Evolutionary conservation across 106 monocot species (phyloP).

Genomic region (Acorus gramineus): DNA sequence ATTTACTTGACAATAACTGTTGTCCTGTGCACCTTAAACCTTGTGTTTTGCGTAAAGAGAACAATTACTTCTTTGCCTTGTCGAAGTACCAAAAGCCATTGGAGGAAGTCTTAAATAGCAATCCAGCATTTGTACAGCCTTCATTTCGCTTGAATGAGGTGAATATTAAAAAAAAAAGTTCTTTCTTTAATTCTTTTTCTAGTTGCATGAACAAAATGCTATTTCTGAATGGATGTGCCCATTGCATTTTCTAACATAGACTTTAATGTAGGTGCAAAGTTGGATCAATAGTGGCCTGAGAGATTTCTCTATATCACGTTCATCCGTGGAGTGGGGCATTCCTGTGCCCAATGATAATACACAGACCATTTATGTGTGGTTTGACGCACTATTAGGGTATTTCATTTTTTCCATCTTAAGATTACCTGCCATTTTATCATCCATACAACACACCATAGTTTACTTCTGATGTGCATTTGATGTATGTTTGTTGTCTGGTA

Average conservation of each 20-base stretch:
- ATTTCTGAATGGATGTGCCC: no score
- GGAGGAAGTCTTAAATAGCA: conserved; percentile 60
- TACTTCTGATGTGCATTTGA: no score
- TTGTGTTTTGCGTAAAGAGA: conserved; percentile 74
- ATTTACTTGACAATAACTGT: conserved; percentile 73
- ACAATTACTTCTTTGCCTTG: conserved; percentile 95
- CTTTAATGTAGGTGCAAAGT: conserved; percentile 64
- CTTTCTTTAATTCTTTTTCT: background rate
- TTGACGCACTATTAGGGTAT: conserved; percentile 98
- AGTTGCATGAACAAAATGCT: no score
- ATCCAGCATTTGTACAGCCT: conserved; percentile 87
- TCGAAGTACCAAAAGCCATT: conserved; percentile 82
- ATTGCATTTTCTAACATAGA: conserved; percentile 10
- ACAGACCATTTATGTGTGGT: conserved; percentile 99
- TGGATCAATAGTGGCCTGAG: conserved; percentile 87
- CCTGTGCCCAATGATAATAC: conserved; percentile 80
- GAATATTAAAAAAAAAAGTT: background rate
- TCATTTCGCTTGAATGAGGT: conserved; percentile 90
- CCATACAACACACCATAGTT: background rate
- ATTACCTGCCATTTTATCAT: background rate
- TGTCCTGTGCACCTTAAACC: conserved; percentile 90
- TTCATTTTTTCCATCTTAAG: conserved; percentile 4
- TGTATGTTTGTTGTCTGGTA: background rate
- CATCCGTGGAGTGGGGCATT: conserved; percentile 97
- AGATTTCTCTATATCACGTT: conserved; percentile 95